Base-by-base conservation (phyloP, 768 basidiomycete genomes). In the Russula ochroleuca region DNA sequence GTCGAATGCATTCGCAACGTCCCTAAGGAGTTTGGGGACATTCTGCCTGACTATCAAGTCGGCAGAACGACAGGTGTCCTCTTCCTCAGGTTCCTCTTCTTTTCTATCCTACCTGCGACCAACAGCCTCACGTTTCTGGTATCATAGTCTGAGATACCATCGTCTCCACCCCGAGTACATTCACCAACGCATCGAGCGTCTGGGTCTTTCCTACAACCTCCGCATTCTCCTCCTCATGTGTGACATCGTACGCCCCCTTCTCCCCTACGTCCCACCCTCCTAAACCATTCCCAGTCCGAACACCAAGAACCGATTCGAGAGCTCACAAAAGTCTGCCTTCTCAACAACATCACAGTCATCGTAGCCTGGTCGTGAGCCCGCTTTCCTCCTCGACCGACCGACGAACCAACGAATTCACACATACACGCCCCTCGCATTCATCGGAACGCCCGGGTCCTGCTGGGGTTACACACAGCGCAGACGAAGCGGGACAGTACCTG, bases 121-220 rank as follows among this genome's bases (percentile, higher is more conserved):
- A 2, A n/a, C 28, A 51, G 13, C 51, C 19, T 19, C 23, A 33
- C 31, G 2, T 10, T 10, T 37, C 21, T 23, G 56, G 11, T 1
- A 33, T 35, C 21, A 2, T 64, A 98, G 97, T 72, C 73, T 98
- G 68, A 90, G 86, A 70, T 98, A 98, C 69, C 95, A 98, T 70
- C 89, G 95, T 56, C 82, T 99, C 15, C 97, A 98, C 74, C 97
- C 97, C 15, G 97, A 98, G 74, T 99, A 99, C 73, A 87, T 99
- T 61, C 92, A 93, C 73, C 82, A 83, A 56, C 87, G 97, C 14
- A 94, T 99, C 63, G 89, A 93, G 70, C 88, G 86, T 68, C 84
- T 99, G 21, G 90, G 88, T 4, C 81, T 81, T 40, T 83, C 85
- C 2, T 98, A 94, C 74, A 89, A 82, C 64, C 80, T 98, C 17